Conservation (phyloP, 2,329 filamentous ascomycete genomes). For the Alternaria sp. region DNA sequence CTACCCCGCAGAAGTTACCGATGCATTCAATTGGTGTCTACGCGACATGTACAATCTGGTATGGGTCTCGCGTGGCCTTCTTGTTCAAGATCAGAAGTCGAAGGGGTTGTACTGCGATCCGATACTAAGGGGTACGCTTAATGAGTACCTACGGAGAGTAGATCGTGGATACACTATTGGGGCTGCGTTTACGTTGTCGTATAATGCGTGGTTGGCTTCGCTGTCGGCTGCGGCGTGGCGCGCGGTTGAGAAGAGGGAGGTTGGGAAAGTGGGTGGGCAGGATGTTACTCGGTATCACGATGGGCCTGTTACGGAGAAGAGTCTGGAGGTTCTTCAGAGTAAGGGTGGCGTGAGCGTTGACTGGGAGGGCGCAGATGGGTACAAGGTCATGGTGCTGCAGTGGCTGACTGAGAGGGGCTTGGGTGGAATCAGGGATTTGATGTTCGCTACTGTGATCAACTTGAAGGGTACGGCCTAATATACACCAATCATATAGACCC, state of each 20-base stretch:
- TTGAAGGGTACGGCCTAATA: conserved; percentile 54
- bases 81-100: conserved; percentile 65
- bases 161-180: conserved; percentile 49
- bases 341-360: conserved; percentile 69
- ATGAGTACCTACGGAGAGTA: conserved; percentile 50
- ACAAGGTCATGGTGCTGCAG: conserved; percentile 73
- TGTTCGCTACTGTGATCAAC: conserved; percentile 83
- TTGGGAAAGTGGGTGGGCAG: conserved; percentile 29
- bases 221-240: conserved; percentile 57
- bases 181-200: conserved; percentile 55
- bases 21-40: conserved; percentile 79
- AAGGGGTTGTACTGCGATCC: conserved; percentile 59
- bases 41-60: conserved; percentile 87
- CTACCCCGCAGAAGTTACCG: conserved; percentile 44
- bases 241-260: conserved; percentile 55
- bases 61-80: conserved; percentile 78
- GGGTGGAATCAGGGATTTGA: conserved; percentile 70
- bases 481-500: neutral
- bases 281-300: conserved; percentile 39
- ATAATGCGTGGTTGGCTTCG: conserved; percentile 54
- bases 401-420: conserved; percentile 70
- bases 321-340: conserved; percentile 66
- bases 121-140: conserved; percentile 53
- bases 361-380: conserved; percentile 80
- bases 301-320: conserved; percentile 71